Evolutionary conservation across 2,329 filamentous ascomycete species (phyloP).

Genomic region (Penicillium sp.): DNA sequence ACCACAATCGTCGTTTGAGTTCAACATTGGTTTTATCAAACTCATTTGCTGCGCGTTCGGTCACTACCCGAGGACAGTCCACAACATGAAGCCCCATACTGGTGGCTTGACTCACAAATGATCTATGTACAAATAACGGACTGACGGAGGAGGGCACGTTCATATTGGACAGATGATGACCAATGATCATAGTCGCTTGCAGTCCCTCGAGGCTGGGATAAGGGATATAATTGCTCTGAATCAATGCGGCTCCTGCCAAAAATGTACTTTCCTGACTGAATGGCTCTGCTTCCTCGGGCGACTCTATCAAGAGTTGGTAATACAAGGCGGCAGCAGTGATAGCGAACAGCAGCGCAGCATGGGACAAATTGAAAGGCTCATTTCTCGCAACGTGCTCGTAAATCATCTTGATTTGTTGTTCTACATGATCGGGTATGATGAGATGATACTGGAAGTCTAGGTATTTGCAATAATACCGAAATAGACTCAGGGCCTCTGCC

Average conservation of each 20-base stretch:
- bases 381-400: constrained; percentile 28
- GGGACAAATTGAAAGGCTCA: constrained; percentile 20
- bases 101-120: constrained; percentile 32
- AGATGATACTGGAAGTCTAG: constrained; percentile 40
- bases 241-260: constrained; percentile 32
- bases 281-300: constrained; percentile 19
- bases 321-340: constrained; percentile 34
- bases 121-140: constrained; percentile 24
- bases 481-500: constrained; percentile 29
- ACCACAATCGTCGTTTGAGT: constrained; percentile 44
- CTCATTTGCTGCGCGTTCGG: constrained; percentile 15
- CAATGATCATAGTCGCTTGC: constrained; percentile 33
- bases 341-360: constrained; percentile 36
- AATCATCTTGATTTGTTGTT: constrained; percentile 27
- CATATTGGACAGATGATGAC: constrained; percentile 29
- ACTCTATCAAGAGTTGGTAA: constrained; percentile 23
- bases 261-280: constrained; percentile 30
- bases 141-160: constrained; percentile 24
- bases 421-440: constrained; percentile 27
- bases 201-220: constrained; percentile 35
- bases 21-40: constrained; percentile 33
- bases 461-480: constrained; percentile 35
- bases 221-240: constrained; percentile 30
- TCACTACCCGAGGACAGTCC: constrained; percentile 25
- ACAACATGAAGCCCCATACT: constrained; percentile 38